A percentile compares a stretch with the other conserved stretches of the same genome.
These are phyloP conservation scores for Lentinula boryana DNA, from an alignment of 768 basidiomycete genomes.

Conservation along the genomic window DNA sequence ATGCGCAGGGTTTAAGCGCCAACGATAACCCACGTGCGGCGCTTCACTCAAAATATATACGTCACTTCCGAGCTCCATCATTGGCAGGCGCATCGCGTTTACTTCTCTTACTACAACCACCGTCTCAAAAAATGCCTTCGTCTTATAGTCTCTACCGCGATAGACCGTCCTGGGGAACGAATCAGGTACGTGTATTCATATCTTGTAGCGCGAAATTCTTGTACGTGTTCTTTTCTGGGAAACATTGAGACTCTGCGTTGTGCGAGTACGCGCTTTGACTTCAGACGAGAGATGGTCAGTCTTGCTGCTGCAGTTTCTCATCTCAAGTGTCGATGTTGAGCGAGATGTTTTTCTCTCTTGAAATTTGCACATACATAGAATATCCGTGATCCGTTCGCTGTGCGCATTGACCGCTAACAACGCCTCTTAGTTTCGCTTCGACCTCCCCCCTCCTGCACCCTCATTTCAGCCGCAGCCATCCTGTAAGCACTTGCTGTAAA, in stretches of 20 bases:
- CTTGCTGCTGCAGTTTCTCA: no score
- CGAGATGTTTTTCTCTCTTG: neutral
- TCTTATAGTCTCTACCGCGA: conserved; percentile 40
- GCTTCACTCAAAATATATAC: neutral
- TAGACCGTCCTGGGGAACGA: conserved; percentile 45
- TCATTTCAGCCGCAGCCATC: conserved; percentile 40
- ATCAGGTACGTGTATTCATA: conserved; percentile 19
- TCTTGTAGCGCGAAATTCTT: neutral
- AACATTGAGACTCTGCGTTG: neutral
- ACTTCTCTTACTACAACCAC: conserved; percentile 8
- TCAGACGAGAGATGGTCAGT: no score
- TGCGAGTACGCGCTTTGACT: neutral
- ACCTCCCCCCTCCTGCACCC: conserved; percentile 23
- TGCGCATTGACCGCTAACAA: neutral
- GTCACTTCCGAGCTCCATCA: neutral
- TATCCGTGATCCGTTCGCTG: neutral
- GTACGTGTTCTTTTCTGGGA: neutral
- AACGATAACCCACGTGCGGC: neutral
- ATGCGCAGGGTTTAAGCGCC: neutral
- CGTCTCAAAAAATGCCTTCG: conserved; percentile 23
- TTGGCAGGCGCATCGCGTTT: neutral
- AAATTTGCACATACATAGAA: neutral
- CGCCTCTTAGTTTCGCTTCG: conserved; percentile 23
- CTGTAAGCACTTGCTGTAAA: conserved; percentile 32
- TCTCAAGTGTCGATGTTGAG: neutral